Conservation (phyloP, 192 early-diverging fungal species). For the Backusella australiensis region DNA sequence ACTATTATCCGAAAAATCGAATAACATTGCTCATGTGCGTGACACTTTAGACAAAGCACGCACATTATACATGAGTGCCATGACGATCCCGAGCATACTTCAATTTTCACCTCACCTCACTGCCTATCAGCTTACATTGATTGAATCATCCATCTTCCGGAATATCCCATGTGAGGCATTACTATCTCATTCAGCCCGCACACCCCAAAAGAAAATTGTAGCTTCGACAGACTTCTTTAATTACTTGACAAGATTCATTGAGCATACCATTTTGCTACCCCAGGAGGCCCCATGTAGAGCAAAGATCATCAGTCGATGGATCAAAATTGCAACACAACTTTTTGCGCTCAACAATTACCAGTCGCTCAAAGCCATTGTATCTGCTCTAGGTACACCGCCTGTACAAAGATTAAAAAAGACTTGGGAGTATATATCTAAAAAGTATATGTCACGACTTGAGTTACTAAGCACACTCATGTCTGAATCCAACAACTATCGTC, state of each 20-base stretch:
- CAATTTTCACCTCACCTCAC: conserved; percentile 61
- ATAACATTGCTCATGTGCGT: conserved; percentile 26
- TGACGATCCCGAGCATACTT: conserved; percentile 49
- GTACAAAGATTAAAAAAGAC: conserved; percentile 67
- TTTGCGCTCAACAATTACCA: conserved; percentile 67
- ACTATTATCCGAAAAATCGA: neutral
- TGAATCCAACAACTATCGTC: conserved; percentile 66
- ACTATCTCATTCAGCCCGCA: conserved; percentile 57
- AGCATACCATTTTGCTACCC: conserved; percentile 66
- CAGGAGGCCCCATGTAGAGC: conserved; percentile 55
- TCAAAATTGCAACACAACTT: conserved; percentile 61
- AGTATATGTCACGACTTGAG: conserved; percentile 56
- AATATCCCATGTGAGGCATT: conserved; percentile 60
- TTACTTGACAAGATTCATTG: conserved; percentile 68
- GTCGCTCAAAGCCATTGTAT: conserved; percentile 65
- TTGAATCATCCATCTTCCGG: conserved; percentile 68
- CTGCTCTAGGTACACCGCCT: conserved; percentile 68
- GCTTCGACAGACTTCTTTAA: conserved; percentile 79
- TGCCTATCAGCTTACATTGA: conserved; percentile 67
- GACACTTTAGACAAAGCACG: conserved; percentile 48
- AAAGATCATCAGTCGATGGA: conserved; percentile 62
- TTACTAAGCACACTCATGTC: conserved; percentile 56
- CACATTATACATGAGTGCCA: conserved; percentile 49
- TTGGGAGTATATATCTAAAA: conserved; percentile 71
- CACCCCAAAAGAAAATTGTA: conserved; percentile 56